Evolutionary conservation across 2,329 filamentous ascomycete species (phyloP), one percentile per base, ranked within the genome.

Genomic region (Dothiorella sarmentorum): DNA sequence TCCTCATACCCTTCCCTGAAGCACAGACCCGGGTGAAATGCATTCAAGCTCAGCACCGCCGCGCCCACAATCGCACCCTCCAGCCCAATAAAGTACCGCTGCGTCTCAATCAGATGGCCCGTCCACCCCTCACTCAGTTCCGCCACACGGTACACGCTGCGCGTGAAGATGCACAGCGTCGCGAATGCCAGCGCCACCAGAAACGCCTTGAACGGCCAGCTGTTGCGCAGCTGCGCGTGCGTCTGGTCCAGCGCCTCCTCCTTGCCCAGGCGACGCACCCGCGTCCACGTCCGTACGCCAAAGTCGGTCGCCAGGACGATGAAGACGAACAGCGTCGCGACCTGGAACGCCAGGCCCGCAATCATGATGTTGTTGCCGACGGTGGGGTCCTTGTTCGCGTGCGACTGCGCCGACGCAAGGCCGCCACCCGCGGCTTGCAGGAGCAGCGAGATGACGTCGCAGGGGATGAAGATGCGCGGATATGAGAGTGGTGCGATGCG

Each of bases 51-150:
- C n/a, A 74, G 31, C 3, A 73, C 68, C 0, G 67, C 71, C 10
- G 64, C 67, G 13, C 67, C 62, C 6, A 74, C 62, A 42, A 73
- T 63, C 13, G 68, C 69, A 15, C 72, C 70, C 60, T 75, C 72
- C 2, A 75, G 63, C 10, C 71, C 72, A 57, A 74, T 71, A 33
- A 75, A 74, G 55, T 73, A 73, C 27, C 62, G 67, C 58, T 75
- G 69, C 18, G 68, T 73, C 47, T 66, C 65, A 68, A 86, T 86
- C 64, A 89, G 69, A 20, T 77, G 70, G 0, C 85, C 85, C 3
- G 67, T 71, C 81, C 85, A 90, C 1, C 87, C 87, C 55, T 81
- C 76, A 62, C 80, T 82, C 62, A 90, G 72, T 77, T 90, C 86
- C 0, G 82, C 82, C 20, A 88, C 82, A 57, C 87, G 81, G 71